A percentile compares a stretch with the other conserved stretches of the same genome.
Evolutionary conservation across 2,329 filamentous ascomycete genomes (phyloP).

Genomic region (Penicillium sp.): DNA sequence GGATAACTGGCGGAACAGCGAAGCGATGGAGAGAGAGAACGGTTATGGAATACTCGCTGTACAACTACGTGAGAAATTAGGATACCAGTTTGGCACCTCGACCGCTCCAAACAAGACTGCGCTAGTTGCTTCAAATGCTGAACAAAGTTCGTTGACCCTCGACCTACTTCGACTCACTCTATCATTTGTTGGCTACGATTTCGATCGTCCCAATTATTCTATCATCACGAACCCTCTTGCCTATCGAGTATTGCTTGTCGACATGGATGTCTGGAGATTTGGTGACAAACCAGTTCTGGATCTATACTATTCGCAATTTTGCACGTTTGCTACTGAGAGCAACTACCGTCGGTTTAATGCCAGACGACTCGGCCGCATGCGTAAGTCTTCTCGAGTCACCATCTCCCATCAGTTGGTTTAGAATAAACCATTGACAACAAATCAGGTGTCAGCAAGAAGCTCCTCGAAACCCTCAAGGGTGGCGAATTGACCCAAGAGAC

Average conservation of each 20-base stretch:
- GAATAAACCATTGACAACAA: conserved; percentile 8
- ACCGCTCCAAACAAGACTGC: conserved; percentile 49
- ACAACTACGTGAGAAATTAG: conserved; percentile 79
- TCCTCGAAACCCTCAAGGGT: conserved; percentile 87
- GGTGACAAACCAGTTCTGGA: conserved; percentile 77
- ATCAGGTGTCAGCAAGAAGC: conserved; percentile 81
- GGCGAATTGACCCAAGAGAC: conserved; percentile 75
- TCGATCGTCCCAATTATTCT: conserved; percentile 77
- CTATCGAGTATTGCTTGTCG: conserved; percentile 88
- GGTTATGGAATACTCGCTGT: conserved; percentile 88
- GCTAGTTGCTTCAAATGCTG: conserved; percentile 38
- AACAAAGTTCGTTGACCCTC: conserved; percentile 56
- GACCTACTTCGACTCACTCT: conserved; percentile 77
- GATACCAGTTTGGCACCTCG: conserved; percentile 32
- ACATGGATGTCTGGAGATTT: conserved; percentile 90
- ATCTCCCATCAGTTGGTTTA: conserved; percentile 9
- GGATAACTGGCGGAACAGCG: conserved; percentile 95
- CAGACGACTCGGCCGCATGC: conserved; percentile 83
- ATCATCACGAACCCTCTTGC: conserved; percentile 95
- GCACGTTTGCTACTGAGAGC: conserved; percentile 84
- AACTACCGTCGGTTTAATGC: conserved; percentile 92
- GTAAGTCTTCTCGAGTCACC: conserved; percentile 58
- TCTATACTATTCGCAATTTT: conserved; percentile 91
- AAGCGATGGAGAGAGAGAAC: conserved; percentile 95
- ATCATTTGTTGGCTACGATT: conserved; percentile 86